Evolutionary conservation across 2,329 filamentous ascomycete genomes (phyloP), one percentile per base, ranked within the genome.

Genomic region (Fusarium decemcellulare): DNA sequence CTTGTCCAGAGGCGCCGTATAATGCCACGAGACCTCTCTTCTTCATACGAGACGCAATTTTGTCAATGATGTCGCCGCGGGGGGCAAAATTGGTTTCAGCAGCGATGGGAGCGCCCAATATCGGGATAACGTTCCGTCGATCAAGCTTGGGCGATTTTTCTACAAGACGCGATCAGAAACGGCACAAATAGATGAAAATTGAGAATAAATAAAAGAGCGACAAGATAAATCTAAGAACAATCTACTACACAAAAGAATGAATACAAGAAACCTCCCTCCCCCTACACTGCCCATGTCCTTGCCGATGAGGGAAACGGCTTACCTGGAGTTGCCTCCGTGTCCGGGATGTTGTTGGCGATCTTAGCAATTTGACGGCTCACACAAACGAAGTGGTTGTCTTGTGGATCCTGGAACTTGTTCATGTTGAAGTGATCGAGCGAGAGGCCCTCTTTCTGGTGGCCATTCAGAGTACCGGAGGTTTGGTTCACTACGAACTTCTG

Each of bases 371-470:
- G n/a, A 23, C 18, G 16, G 14, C n/a, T 18, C 11, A 44, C 42
- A 12, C 42, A 44, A 12, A 27, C n/a, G 14, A 44, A 54, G 37
- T 54, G 23, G 23, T 18, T 12, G 14, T 54, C 51, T 7, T 42
- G 23, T 3, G 29, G 27, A 42, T 54, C 37, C 12, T 54, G 37
- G 16, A 54, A 54, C 37, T 54, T 54, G 51, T 54, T 54, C 27
- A 54, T 54, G 16, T 8, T 18, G 15, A 54, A 54, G 37, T 54
- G 37, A 16, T 54, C 37, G 23, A 54, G 37, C 15, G 37, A 11
- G 1, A 54, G 37, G 15, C 40, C 37, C 30, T 54, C 23, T 6
- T 16, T 42, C 9, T 18, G 14, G 10, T 54, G 51, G 2, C 51
- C 51, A 16, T 9, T 34, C 15, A 54, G 37, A n/a, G 27, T 42